Base-by-base conservation (phyloP, 73 alveolate species). In the Effrenium voratum region DNA sequence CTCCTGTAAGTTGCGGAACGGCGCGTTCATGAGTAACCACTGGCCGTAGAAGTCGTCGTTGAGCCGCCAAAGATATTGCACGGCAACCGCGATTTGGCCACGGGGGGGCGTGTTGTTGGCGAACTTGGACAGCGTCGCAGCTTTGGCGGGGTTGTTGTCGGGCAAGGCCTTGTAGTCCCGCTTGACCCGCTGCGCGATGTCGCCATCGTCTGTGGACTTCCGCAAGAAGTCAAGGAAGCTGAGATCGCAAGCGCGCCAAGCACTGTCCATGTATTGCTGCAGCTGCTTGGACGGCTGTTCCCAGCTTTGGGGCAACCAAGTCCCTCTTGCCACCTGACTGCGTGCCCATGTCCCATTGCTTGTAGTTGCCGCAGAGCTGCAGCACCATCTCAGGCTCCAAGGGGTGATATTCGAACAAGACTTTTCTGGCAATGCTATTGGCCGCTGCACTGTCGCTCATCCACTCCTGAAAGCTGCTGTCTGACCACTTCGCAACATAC, bases 261-360 rank as follows among this genome's bases (percentile, higher is more conserved):
- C 49, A 44, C 49, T 47, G 83, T 28, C 49, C 49, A 30, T 47
- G 49, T 72, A 72, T 32, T 19, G 49, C 49, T 19, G 19, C 45
- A 72, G 24, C 83, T 72, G 49, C 49, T n/a, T 38, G n/a, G n/a
- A n/a, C 24, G 28, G 49, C 13, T 6, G 30, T 47, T n/a, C 50
- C 50, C 28, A 47, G 83, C 45, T 10, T 24, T 26, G 83, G 83
- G 28, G n/a, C 83, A 8, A 72, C 50, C 49, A 72, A 72, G 26
- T 72, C 83, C 16, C 83, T 44, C 83, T 72, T 72, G 83, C 83
- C 83, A 8, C 83, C 49, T 44, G 50, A 6, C 49, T 30, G 49
- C 45, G 83, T 72, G 22, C 49, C n/a, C 83, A 72, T 38, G 50
- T 72, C 49, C 83, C 83, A 72, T 47, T 72, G 83, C 83, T 47